Evolutionary conservation across 2,329 filamentous ascomycete genomes (phyloP), one percentile per base, ranked within the genome.

Genomic region (Amauroascus verrucosus): DNA sequence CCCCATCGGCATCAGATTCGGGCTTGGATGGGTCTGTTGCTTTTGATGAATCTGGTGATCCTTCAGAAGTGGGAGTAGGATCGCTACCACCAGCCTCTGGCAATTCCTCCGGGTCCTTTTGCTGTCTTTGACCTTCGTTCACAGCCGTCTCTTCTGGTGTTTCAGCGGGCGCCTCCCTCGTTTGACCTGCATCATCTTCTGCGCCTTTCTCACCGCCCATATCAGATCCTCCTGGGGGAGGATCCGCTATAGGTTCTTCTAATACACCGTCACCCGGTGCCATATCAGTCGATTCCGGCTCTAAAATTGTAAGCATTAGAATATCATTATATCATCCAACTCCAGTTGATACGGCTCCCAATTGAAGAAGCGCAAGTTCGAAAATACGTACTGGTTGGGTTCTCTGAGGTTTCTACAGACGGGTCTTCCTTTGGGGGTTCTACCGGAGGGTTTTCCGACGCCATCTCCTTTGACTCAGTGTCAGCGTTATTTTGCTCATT

Each of bases 401-500:
- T 28, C 22, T 54, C 53, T 30, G 54, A 16, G 22, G 35, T 24
- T 22, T 54, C 48, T 45, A 24, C 8, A 14, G 54, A 33, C 20
- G 37, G 14, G 45, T 48, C 48, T 41, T 43, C 48, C 51, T 43
- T 26, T 33, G 53, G 50, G 24, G 52, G 32, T 37, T 52, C 53
- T 55, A 49, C 44, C 44, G 58, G 46, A 26, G 52, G 48, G 22
- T 62, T 61, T 52, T 63, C 58, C 33, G 59, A 44, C 47, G 58
- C 54, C 52, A 57, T 55, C 50, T 60, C 62, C 57, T 68, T 63
- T 62, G 62, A 56, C 53, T 64, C 60, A 62, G 59, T 54, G 57
- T 64, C 57, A 60, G 65, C 66, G 61, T 63, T 66, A 59, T 65
- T 64, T 62, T 70, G 66, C 58, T 66, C 63, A 59, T 71, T 63